Base-by-base conservation (phyloP, 148 eudicot species). In the Diospyros lotus region DNA sequence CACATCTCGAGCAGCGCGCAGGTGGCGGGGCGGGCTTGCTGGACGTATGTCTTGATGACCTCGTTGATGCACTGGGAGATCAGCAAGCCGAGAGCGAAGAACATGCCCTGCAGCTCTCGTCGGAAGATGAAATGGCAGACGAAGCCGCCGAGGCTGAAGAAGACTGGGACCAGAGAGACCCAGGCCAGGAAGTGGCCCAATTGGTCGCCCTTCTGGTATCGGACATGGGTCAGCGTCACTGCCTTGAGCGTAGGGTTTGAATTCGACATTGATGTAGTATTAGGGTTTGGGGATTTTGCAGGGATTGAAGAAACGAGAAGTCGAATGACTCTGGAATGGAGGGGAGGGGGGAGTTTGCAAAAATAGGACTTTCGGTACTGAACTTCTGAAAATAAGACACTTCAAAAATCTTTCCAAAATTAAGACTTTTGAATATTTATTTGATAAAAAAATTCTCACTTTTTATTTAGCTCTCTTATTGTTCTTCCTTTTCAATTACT, bases 101-200 rank as follows among this genome's bases (percentile, higher is more conserved):
- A 91, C 82, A 94, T 72, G 53, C 81, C 87, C 44, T 94, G 97
- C 6, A 94, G 77, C 71, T 94, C 98, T 0, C 98, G 95, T 14
- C 98, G 95, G 74, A 94, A 92, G 66, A 94, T 70, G 83, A 94
- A 91, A 76, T 94, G 97, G 3, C 89, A 80, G 54, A 82, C 40
- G 75, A 94, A 94, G 11, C 98, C 98, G 12, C 90, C 97, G 42
- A 94, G 80, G 73, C 84, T 80, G 80, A 94, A 87, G 91, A 94
- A 94, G 9, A 94, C 91, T 0, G 98, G 98, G 76, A 94, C 76
- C 0, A 94, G 75, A 1, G 98, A 94, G 38, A 94, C 66, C 98
- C 98, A 94, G 0, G 98, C 98, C 1, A 94, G 68, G 70, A 89
- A 87, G 55, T 86, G 89, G 11, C 98, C 98, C 0, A 94, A 40